phyloP scores from a whole-genome alignment of 108 stramenopile species.

The Cyclotella kingstonii region DNA sequence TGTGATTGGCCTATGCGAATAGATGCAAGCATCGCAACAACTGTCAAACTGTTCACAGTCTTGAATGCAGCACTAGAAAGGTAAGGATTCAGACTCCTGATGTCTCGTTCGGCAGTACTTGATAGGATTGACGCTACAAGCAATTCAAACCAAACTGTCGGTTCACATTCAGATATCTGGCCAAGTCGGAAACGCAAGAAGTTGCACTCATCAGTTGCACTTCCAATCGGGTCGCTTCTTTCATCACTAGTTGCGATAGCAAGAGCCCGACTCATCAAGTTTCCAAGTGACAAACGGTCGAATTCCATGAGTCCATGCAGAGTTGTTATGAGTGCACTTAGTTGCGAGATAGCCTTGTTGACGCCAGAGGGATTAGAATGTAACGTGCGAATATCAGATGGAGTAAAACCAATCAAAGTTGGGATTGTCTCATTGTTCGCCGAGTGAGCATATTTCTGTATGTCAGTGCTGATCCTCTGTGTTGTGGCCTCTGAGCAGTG shows the following conservation, averaged over 20 bases:
- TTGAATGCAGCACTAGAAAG: conserved; percentile 81
- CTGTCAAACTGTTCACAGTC: conserved; percentile 84
- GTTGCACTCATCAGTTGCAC: conserved; percentile 67
- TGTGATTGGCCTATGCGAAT: conserved; percentile 89
- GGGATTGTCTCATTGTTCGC: conserved; percentile 79
- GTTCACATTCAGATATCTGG: conserved; percentile 87
- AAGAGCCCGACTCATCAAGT: conserved; percentile 83
- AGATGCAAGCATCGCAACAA: conserved; percentile 89
- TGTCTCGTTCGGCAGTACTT: conserved; percentile 78
- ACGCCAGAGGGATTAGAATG: conserved; percentile 68
- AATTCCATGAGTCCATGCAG: conserved; percentile 87
- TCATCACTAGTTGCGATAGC: conserved; percentile 90
- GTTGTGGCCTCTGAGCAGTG: conserved; percentile 90
- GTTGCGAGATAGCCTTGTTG: conserved; percentile 62
- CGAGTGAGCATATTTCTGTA: conserved; percentile 72
- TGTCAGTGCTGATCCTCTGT: conserved; percentile 74
- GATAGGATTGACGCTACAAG: conserved; percentile 89
- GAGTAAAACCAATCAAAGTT: conserved; percentile 80
- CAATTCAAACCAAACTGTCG: conserved; percentile 86
- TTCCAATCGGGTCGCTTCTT: conserved; percentile 75
- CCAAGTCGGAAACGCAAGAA: conserved; percentile 83
- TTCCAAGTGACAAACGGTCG: conserved; percentile 88
- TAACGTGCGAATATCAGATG: conserved; percentile 69
- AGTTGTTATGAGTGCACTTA: conserved; percentile 75
- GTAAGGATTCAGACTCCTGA: conserved; percentile 87